A percentile compares a stretch with the other conserved stretches of the same genome.
Evolutionary conservation across 177 flowering plant species (phyloP).

Genomic region (Vitis hybrid): DNA sequence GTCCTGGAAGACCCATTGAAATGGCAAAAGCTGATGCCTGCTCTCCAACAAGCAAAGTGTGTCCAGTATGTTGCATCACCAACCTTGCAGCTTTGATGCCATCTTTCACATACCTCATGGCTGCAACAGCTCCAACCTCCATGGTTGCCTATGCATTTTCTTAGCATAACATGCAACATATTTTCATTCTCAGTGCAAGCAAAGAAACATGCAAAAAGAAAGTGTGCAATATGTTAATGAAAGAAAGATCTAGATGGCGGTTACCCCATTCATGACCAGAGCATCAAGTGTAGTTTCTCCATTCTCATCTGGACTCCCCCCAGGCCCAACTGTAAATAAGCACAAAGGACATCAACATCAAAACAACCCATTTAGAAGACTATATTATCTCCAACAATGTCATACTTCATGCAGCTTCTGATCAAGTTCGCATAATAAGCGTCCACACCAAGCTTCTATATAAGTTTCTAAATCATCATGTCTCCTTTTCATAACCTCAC

Average conservation of each 20-base stretch:
- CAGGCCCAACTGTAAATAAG: constrained; percentile 75
- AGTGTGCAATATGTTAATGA: background rate
- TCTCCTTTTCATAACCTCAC: too few species aligned
- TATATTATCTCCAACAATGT: too few species aligned
- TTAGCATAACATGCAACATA: constrained; percentile 32
- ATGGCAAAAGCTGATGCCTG: constrained; percentile 85
- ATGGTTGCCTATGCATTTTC: constrained; percentile 75
- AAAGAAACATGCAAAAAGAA: background rate
- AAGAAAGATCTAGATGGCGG: background rate
- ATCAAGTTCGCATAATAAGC: too few species aligned
- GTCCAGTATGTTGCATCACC: constrained; percentile 80
- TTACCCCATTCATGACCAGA: constrained; percentile 94
- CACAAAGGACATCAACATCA: background rate
- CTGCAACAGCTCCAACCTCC: constrained; percentile 99
- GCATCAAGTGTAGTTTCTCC: constrained; percentile 97
- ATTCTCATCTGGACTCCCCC: constrained; percentile 99
- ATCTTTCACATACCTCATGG: constrained; percentile 85
- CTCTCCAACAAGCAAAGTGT: constrained; percentile 93
- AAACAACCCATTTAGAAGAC: constrained; percentile 7
- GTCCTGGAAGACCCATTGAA: constrained; percentile 97
- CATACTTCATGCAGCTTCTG: too few species aligned
- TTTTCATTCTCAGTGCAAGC: constrained; percentile 2
- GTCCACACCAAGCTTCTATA: too few species aligned
- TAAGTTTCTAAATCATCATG: too few species aligned
- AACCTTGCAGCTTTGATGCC: constrained; percentile 89